Base-by-base conservation (phyloP, 2,329 filamentous ascomycete genomes). In the Colletotrichum truncatum region DNA sequence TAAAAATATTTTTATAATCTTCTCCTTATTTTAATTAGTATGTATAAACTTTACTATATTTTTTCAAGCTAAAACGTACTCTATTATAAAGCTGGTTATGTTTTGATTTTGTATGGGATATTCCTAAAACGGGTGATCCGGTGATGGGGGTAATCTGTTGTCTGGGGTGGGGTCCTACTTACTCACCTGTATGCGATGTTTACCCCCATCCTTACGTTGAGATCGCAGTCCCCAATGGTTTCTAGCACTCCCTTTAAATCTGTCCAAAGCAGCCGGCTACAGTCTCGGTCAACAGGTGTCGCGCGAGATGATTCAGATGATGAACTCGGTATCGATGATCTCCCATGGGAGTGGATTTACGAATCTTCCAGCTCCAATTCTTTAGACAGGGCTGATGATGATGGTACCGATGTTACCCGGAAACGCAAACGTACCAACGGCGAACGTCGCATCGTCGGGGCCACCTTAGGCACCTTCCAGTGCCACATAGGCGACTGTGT, bases 401-500 rank as follows among this genome's bases (percentile, higher is more conserved):
- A 60, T 14, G 14, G 11, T 12, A 10, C 12, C 28, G n/a, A 14
- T 9, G 26, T 30, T 3, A 16, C 36, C 23, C 18, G 43, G 34
- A 23, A 41, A 36, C 16, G 64, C 46, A 62, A 39, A 23, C 56
- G 25, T 8, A 11, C 10, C 3, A 25, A 12, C 5, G 16, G 9
- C 7, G 32, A 39, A 25, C 6, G 14, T 10, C 53, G 11, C 11
- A 97, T 98, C 45, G 77, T 96, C 39, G 96, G 93, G 4, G 96
- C 95, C 18, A 88, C 88, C 25, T 94, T 94, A 85, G 94, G 94
- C 23, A 83, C 77, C 11, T 97, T 98, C 69, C 86, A 91, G 73
- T 97, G 94, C 79, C 85, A 81, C 57, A 76, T 97, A 36, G 96
- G 96, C 45, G 94, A 99, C 73, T 87, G 89, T 18, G 91, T 98